Evolutionary conservation across 139 green algal genomes (phyloP), one percentile per base, ranked within the genome.

Genomic region (Parachlorella kessleri): DNA sequence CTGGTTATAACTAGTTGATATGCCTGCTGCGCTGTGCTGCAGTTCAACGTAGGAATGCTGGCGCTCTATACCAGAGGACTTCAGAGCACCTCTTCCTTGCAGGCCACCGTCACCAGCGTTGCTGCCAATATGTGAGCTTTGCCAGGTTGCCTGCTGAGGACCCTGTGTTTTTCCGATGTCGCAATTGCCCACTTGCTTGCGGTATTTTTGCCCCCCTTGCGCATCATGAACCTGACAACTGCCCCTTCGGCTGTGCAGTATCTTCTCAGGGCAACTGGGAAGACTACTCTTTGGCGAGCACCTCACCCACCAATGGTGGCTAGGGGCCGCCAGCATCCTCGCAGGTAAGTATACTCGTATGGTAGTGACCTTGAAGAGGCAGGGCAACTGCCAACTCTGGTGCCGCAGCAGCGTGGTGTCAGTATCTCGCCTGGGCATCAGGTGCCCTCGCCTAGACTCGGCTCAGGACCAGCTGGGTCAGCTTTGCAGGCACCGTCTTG

Each of bases 281-380:
- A 14, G 28, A 2, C 8, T 40, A 7, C 35, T 75, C 6, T 81
- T 81, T 63, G 75, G 75, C 8, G 75, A 81, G 66, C 6, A 10
- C 14, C 55, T 48, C 66, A 74, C 41, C 75, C 26, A 55, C 65
- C 66, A 55, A 33, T 81, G 75, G 75, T 81, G 75, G 75, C 48
- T 68, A 35, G 75, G 75, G 4, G 75, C 48, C 3, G 26, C 36
- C 24, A 59, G 55, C 48, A 81, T 81, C 48, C 36, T 75, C 38
- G 35, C 65, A 26, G 75, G 48, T 59, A 18, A 59, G 21, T 59
- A 59, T 59, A n/a, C n/a, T n/a, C n/a, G n/a, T n/a, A n/a, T n/a
- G n/a, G n/a, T n/a, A n/a, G n/a, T n/a, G n/a, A n/a, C n/a, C n/a
- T n/a, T n/a, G n/a, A n/a, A n/a, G n/a, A n/a, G n/a, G n/a, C n/a